Conservation (phyloP, 164 flowering plant species). For the Vitis amurensis region DNA sequence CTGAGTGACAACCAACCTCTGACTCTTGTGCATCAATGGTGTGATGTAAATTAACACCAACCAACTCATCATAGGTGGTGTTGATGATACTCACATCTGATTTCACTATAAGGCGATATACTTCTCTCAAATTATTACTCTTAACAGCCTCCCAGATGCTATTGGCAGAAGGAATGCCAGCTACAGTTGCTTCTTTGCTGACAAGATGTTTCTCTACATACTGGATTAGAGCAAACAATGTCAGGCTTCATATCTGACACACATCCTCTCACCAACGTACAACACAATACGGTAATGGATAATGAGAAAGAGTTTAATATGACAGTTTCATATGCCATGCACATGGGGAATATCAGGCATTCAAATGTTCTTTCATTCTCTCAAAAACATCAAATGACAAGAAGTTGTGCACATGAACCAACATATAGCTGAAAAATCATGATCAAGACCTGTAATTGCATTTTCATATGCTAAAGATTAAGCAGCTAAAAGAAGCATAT, state of each 20-base stretch:
- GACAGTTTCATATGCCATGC: background rate
- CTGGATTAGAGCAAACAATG: constrained; percentile 37
- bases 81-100: constrained; percentile 53
- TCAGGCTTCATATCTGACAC: background rate
- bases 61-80: constrained; percentile 55
- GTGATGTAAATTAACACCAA: constrained; percentile 29
- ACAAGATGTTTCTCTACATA: constrained; percentile 75
- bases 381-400: background rate
- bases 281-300: background rate
- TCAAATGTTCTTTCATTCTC: background rate
- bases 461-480: too few relatives aligned
- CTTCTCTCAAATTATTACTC: constrained; percentile 51
- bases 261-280: background rate
- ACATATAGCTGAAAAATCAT: too few relatives aligned
- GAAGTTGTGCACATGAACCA: too few relatives aligned
- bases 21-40: constrained; percentile 28
- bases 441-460: too few relatives aligned
- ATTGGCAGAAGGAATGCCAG: constrained; percentile 30
- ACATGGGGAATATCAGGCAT: background rate
- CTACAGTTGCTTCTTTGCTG: constrained; percentile 25
- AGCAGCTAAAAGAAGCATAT: too few relatives aligned
- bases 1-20: constrained; percentile 2
- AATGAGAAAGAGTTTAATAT: background rate
- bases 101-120: constrained; percentile 64
- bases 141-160: constrained; percentile 83